These are phyloP conservation scores for Parietaria judaica DNA, from an alignment of 306 rosid species.

Conservation along the genomic window DNA sequence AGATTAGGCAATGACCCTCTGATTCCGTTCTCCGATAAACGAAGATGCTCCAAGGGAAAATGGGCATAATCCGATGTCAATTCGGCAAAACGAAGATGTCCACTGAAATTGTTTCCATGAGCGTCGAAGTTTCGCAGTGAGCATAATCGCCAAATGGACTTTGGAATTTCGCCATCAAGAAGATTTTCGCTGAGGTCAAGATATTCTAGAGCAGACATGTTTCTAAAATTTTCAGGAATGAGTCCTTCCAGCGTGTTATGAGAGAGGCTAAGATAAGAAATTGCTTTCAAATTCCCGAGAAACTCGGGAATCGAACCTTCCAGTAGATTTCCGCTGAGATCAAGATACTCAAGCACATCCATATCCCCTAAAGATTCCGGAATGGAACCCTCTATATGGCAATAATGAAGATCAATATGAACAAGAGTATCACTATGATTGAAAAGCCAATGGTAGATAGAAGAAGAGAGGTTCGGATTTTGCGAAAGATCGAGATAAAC, in stretches of 20 bases:
- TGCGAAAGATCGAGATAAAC: background rate
- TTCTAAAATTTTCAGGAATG: too few relatives aligned
- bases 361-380: too few relatives aligned
- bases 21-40: background rate
- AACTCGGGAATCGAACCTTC: too few relatives aligned
- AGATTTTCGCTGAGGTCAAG: background rate
- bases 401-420: background rate
- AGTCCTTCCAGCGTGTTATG: too few relatives aligned
- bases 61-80: background rate
- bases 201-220: too few relatives aligned
- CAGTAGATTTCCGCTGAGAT: too few relatives aligned
- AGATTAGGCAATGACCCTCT: conserved; percentile 8
- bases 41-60: background rate
- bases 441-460: background rate
- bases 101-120: background rate
- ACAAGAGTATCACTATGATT: conserved; percentile 3
- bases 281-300: too few relatives aligned
- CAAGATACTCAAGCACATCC: background rate
- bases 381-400: too few relatives aligned
- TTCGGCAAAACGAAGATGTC: too few relatives aligned
- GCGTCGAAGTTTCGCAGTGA: background rate
- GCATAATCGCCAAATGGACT: conserved; percentile 2
- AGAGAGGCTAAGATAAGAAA: too few relatives aligned
- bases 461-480: background rate
- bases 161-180: conserved; percentile 9